Conservation (phyloP, 2,329 filamentous ascomycete genomes). For the Parastagonospora avenae region DNA sequence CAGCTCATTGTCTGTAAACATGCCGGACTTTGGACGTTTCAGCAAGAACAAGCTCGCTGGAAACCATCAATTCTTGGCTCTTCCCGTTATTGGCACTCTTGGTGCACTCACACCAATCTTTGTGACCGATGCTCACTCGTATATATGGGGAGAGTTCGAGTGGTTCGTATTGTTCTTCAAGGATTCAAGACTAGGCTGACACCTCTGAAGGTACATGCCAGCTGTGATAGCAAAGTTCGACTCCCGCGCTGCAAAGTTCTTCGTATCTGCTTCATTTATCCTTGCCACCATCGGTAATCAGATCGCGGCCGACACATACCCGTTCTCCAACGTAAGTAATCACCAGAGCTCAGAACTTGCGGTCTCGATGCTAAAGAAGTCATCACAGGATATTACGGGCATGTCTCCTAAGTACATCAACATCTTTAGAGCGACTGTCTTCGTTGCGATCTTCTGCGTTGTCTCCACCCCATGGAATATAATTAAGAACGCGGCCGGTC, state of each 20-base stretch:
- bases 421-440: slow-evolving; percentile 41
- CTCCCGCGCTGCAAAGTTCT: slow-evolving; percentile 51
- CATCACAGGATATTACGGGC: slow-evolving; percentile 1
- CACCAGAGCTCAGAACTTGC: background rate
- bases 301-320: slow-evolving; percentile 48
- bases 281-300: slow-evolving; percentile 52
- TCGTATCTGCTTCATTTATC: slow-evolving; percentile 48
- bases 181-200: background rate
- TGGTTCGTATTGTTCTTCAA: slow-evolving; percentile 18
- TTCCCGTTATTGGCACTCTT: slow-evolving; percentile 55
- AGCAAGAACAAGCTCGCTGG: slow-evolving; percentile 50
- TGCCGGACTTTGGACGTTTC: slow-evolving; percentile 53
- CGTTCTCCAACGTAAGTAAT: slow-evolving; percentile 37
- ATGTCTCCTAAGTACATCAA: slow-evolving; percentile 43
- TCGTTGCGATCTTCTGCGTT: slow-evolving; percentile 44
- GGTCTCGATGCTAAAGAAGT: background rate
- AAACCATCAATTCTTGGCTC: slow-evolving; percentile 54
- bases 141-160: slow-evolving; percentile 53
- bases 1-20: slow-evolving; percentile 57
- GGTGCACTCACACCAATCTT: slow-evolving; percentile 56
- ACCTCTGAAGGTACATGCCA: slow-evolving; percentile 50
- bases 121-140: slow-evolving; percentile 53
- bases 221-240: slow-evolving; percentile 54
- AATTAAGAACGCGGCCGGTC: slow-evolving; percentile 42
- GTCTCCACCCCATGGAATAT: slow-evolving; percentile 45